Evolutionary conservation across 257 asterid genomes (phyloP), one percentile per base, ranked within the genome.

Genomic region (Datura wrightii): DNA sequence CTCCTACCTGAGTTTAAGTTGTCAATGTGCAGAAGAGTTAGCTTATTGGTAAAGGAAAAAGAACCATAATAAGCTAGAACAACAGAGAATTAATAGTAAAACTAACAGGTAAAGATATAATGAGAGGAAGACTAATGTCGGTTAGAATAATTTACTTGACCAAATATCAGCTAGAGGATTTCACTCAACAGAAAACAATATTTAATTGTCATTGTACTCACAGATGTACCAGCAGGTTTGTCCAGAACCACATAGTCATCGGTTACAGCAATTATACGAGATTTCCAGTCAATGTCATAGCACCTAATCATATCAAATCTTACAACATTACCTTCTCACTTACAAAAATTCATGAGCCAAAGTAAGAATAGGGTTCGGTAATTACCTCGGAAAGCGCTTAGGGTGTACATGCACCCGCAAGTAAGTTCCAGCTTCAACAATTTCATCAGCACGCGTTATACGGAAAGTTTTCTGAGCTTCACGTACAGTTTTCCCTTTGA

Each of bases 151-250:
- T 24, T 50, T 52, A 50, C 34, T 76, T 14, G 62, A 76, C 63
- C 4, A 76, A 48, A 48, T 0, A 46, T 74, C 80, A 72, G 80
- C 39, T n/a, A 10, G 5, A n/a, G 80, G 14, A 76, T 76, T 48
- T 76, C 41, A 52, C n/a, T 50, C 63, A 76, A 52, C 82, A 8
- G 31, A 50, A 34, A 76, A 50, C 11, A 15, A 76, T 50, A 76
- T 50, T 14, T 6, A 76, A 76, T 31, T 13, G 14, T 0, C 42
- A 6, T 34, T 41, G 31, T 87, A 96, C 99, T 85, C 92, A 94
- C 99, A 79, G 98, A 96, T 90, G 94, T 96, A 84, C 98, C 97
- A 24, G 99, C 98, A 87, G 99, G 99, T 88, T 96, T 96, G 92
- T 96, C 97, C 85, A 96, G 86, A 86, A 96, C 92, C 84, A 93